Evolutionary conservation across 208 protist species (phyloP), one percentile per base, ranked within the genome.

Genomic region (Borovskyia barvae): DNA sequence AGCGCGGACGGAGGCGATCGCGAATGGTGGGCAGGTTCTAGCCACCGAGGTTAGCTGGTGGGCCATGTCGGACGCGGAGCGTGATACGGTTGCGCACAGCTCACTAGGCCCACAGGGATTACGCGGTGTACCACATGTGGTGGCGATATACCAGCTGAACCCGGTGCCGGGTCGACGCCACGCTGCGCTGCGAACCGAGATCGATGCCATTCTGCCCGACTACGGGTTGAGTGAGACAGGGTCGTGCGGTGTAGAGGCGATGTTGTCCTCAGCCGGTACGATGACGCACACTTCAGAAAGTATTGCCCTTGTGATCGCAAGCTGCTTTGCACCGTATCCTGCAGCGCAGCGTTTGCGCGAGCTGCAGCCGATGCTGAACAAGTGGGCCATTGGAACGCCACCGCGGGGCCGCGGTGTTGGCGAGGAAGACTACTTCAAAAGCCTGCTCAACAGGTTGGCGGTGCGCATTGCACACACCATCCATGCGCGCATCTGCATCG

Each of bases 1-100:
- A 9, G 87, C 91, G n/a, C 85, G 90, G 52, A 82, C 90, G 30
- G 79, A 89, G 70, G 67, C 70, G 24, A 64, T 88, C 28, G 81
- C 67, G 25, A 70, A 85, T 33, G 90, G 87, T 32, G 90, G 90
- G 33, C 85, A 94, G 73, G 74, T 90, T 17, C 14, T 87, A 9
- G 15, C 80, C 64, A 82, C 75, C 48, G 72, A 79, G 48, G 30
- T 45, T 25, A 54, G 72, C 57, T 81, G 66, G 55, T 66, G 67
- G 63, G 54, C 72, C 11, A 60, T 81, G 24, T 75, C 66, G 30
- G 43, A 70, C 17, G 17, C 12, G 2, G 57, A 72, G 66, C 80
- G 74, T 9, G 72, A 30, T 43, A 2, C 43, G 42, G 20, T 71
- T 22, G 29, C 62, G 29, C 39, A 50, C 46, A 63, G 35, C 0